phyloP scores from a whole-genome alignment of 2,329 filamentous ascomycete genomes.

The Pseudopithomyces chartarum region DNA sequence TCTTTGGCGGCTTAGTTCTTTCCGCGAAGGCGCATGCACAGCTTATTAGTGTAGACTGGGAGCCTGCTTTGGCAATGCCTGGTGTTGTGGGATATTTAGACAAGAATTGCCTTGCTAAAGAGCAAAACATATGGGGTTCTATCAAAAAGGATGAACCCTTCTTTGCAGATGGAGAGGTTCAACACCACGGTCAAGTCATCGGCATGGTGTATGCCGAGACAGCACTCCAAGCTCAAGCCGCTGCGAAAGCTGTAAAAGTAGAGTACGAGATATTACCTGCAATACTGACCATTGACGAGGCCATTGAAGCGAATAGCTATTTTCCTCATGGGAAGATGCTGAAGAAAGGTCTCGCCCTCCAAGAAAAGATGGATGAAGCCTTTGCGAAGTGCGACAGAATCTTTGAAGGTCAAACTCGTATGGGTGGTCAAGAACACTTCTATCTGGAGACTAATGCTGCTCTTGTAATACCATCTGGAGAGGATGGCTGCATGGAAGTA shows the following conservation, averaged over 20 bases:
- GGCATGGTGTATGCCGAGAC: conserved; percentile 84
- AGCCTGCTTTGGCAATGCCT: conserved; percentile 77
- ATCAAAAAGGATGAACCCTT: conserved; percentile 82
- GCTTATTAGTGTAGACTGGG: conserved; percentile 76
- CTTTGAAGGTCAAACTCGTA: conserved; percentile 80
- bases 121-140: conserved; percentile 90
- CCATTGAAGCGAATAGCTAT: conserved; percentile 85
- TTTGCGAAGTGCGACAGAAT: conserved; percentile 79
- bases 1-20: conserved; percentile 84
- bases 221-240: conserved; percentile 76
- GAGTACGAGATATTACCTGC: conserved; percentile 87
- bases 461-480: conserved; percentile 80
- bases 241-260: conserved; percentile 79
- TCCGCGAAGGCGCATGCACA: conserved; percentile 88
- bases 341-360: conserved; percentile 67
- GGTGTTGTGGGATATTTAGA: conserved; percentile 87
- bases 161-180: conserved; percentile 86
- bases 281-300: conserved; percentile 91
- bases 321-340: conserved; percentile 80
- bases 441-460: conserved; percentile 92
- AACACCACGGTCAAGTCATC: conserved; percentile 87
- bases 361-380: conserved; percentile 66
- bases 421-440: conserved; percentile 97
- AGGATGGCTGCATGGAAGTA: conserved; percentile 93
- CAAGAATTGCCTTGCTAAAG: conserved; percentile 75